Evolutionary conservation across 2,329 filamentous ascomycete species (phyloP).

Genomic region (Trichoderma afroharzianum): DNA sequence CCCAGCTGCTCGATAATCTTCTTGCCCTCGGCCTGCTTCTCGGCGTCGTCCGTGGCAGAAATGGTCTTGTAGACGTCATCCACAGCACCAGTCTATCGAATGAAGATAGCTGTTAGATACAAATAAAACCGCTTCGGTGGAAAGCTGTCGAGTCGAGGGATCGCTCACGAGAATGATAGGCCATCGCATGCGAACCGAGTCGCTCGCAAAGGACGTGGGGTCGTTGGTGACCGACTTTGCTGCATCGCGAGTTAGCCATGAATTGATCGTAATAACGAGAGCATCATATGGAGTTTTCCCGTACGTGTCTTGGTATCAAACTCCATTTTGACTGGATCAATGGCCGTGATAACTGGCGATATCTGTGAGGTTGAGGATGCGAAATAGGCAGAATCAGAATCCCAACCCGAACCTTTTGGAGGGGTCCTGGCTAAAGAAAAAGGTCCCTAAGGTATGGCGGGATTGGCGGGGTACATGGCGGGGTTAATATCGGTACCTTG

Average conservation of each 20-base stretch:
- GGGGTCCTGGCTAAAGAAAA: neutral
- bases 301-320: constrained; percentile 69
- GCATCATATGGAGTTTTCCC: constrained; percentile 18
- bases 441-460: constrained; percentile 1
- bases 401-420: neutral
- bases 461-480: constrained; percentile 13
- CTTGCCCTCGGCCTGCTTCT: constrained; percentile 77
- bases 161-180: constrained; percentile 78
- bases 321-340: constrained; percentile 53
- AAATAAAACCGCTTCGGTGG: neutral
- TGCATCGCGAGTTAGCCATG: constrained; percentile 35
- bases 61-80: constrained; percentile 87
- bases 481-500: neutral
- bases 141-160: neutral
- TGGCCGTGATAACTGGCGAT: neutral
- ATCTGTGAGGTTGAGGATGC: neutral
- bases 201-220: constrained; percentile 78
- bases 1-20: constrained; percentile 74
- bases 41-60: constrained; percentile 54
- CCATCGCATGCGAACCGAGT: constrained; percentile 85
- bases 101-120: neutral
- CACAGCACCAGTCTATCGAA: constrained; percentile 74
- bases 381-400: neutral
- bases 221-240: constrained; percentile 77
- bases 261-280: neutral